Conservation (phyloP, 306 rosid species). For the Pyrus bretschneideri region DNA sequence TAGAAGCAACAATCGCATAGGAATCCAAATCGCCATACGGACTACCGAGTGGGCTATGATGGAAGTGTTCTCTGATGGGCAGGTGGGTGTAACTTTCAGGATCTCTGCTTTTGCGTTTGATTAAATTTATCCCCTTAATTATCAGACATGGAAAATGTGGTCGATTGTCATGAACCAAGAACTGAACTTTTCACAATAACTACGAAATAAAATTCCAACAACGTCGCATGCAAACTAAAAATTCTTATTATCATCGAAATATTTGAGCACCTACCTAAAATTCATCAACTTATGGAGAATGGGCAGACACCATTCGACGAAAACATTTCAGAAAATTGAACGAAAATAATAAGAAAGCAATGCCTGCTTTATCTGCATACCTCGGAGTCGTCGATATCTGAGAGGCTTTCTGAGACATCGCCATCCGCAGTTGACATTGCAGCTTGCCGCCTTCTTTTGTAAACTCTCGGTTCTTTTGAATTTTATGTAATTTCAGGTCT, state of each 20-base stretch:
- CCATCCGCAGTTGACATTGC: no score
- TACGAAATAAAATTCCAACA: neutral
- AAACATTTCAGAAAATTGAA: neutral
- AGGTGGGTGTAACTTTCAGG: no score
- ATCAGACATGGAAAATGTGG: neutral
- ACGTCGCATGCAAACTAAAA: neutral
- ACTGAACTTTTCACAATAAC: neutral
- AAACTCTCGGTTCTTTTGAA: neutral
- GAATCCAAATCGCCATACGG: neutral
- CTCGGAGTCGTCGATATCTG: constrained; percentile 19
- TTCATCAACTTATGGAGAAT: neutral
- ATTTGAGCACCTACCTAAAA: neutral
- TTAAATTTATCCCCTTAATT: neutral
- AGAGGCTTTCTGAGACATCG: constrained; percentile 14
- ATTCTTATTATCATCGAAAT: neutral
- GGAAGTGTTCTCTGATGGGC: neutral
- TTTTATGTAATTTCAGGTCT: neutral
- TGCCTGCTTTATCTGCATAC: neutral
- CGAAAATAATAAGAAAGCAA: neutral
- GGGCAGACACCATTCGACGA: neutral
- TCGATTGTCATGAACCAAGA: neutral
- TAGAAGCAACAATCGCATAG: neutral
- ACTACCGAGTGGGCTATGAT: neutral
- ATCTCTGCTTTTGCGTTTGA: neutral
- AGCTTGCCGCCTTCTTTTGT: no score